Conservation (phyloP, 257 asterid genomes). For the Rhazya stricta region DNA sequence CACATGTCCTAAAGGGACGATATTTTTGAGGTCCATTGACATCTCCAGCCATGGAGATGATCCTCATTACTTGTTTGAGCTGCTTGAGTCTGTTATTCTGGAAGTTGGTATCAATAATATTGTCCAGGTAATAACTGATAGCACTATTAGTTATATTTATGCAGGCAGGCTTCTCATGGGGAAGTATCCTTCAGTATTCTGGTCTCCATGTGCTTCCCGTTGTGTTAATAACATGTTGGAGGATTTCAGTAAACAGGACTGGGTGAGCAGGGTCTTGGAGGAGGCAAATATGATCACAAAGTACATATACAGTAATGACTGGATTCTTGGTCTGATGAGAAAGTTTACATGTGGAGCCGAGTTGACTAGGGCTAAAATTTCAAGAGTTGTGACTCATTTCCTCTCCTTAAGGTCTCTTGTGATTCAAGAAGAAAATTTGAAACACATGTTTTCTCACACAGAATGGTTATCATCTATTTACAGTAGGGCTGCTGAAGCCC, state of each 20-base stretch:
- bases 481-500: conserved; percentile 23
- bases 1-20: conserved; percentile 37
- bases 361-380: conserved; percentile 29
- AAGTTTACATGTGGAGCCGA: conserved; percentile 31
- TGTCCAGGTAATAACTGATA: conserved; percentile 41
- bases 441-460: conserved; percentile 29
- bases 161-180: conserved; percentile 43
- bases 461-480: conserved; percentile 34
- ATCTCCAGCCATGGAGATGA: conserved; percentile 36
- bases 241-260: conserved; percentile 36
- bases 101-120: conserved; percentile 37
- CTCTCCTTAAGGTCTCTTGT: conserved; percentile 33
- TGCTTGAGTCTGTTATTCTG: conserved; percentile 36
- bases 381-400: conserved; percentile 24
- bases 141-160: conserved; percentile 21
- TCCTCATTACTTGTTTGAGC: conserved; percentile 27
- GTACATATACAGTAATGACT: conserved; percentile 26
- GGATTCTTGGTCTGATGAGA: conserved; percentile 30
- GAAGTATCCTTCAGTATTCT: conserved; percentile 36
- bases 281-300: conserved; percentile 30
- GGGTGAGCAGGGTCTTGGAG: conserved; percentile 39
- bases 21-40: conserved; percentile 34
- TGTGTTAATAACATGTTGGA: conserved; percentile 35
- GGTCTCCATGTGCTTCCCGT: conserved; percentile 46
- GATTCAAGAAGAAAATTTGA: conserved; percentile 32